Conservation (phyloP, 495 filamentous ascomycete genomes). For the Tricharina praecox region DNA sequence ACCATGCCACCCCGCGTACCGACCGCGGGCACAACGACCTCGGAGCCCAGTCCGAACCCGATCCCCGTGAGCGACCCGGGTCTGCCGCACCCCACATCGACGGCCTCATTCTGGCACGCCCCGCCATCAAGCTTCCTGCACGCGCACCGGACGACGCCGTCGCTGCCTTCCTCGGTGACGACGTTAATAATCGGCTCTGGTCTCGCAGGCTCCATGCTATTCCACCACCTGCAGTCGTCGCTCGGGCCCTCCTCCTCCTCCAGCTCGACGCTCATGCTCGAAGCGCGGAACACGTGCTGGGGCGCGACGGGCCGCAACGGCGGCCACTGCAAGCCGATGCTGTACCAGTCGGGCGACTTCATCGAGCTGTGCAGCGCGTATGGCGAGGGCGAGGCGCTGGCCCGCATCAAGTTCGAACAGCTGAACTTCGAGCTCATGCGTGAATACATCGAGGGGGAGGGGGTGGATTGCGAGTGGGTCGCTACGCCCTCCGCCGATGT, state of each 20-base stretch:
- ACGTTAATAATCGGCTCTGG: constrained; percentile 38
- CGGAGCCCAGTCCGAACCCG: too few species aligned
- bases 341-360: constrained; percentile 32
- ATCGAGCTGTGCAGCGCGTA: constrained; percentile 31
- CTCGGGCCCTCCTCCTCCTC: neutral
- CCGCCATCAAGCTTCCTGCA: constrained; percentile 39
- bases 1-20: too few species aligned
- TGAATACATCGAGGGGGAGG: constrained; percentile 33
- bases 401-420: constrained; percentile 40
- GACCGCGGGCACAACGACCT: too few species aligned
- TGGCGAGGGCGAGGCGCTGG: constrained; percentile 24
- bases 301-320: constrained; percentile 74
- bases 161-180: constrained; percentile 44
- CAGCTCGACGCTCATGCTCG: constrained; percentile 43
- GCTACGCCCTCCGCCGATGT: constrained; percentile 36
- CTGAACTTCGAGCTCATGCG: constrained; percentile 39
- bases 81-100: constrained; percentile 39
- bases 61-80: too few species aligned
- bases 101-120: constrained; percentile 57
- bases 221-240: constrained; percentile 19
- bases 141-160: constrained; percentile 41
- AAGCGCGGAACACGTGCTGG: constrained; percentile 61
- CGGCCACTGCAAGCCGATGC: constrained; percentile 52
- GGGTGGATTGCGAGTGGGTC: constrained; percentile 47
- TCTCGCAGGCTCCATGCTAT: constrained; percentile 23